Percentiles rank a stretch among this genome's conserved stretches.
Conservation (phyloP, 2,329 filamentous ascomycete genomes). For the Ceratocystis eucalypticola region DNA sequence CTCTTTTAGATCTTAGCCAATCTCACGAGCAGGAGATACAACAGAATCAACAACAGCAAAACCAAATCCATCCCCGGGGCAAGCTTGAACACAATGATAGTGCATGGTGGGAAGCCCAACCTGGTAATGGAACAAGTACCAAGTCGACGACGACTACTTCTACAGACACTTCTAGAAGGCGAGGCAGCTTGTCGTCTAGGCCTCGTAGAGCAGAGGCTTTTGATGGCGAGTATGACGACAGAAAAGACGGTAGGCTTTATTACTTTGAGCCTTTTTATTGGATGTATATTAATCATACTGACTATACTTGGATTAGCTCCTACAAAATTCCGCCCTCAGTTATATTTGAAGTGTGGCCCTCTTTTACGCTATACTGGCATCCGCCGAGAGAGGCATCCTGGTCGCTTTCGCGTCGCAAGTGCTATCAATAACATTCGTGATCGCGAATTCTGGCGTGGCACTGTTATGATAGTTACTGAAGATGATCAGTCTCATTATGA, state of each 20-base stretch:
- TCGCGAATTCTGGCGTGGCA: conserved; percentile 81
- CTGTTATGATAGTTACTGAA: conserved; percentile 85
- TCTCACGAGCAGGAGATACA: conserved; percentile 15
- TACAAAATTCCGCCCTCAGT: conserved; percentile 65
- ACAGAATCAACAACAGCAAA: conserved; percentile 10
- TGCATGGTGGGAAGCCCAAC: conserved; percentile 62
- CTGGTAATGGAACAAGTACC: background rate
- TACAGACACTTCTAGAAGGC: conserved; percentile 26
- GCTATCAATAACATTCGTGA: conserved; percentile 30
- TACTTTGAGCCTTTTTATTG: background rate
- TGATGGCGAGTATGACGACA: conserved; percentile 54
- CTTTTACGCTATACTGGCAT: conserved; percentile 82
- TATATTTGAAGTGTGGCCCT: conserved; percentile 84
- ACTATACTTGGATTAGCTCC: conserved; percentile 30
- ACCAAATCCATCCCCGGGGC: background rate
- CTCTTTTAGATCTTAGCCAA: conserved; percentile 45
- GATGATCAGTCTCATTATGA: conserved; percentile 74
- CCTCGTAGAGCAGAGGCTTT: conserved; percentile 49
- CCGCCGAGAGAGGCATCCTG: conserved; percentile 43
- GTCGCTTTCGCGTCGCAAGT: conserved; percentile 24
- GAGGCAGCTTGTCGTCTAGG: conserved; percentile 35
- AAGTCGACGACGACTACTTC: background rate
- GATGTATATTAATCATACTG: background rate
- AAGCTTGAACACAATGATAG: conserved; percentile 29
- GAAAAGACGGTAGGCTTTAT: conserved; percentile 34